A percentile compares a stretch with the other conserved stretches of the same genome.
These are phyloP conservation scores for Hypomyces rosellus DNA, from an alignment of 2,329 filamentous ascomycete genomes.

Conservation along the genomic window DNA sequence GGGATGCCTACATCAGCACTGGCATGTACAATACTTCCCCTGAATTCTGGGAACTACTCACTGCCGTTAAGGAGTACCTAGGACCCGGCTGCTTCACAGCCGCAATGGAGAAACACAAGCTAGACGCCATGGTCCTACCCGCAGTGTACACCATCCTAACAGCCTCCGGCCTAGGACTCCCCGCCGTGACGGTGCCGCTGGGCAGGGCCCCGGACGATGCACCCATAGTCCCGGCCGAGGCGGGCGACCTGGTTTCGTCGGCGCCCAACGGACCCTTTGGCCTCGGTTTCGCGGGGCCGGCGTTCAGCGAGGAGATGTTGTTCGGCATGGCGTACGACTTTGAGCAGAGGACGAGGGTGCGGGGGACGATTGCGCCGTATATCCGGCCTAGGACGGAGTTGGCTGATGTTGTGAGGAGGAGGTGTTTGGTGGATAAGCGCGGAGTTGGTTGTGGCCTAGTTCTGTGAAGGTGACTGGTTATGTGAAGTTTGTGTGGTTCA, in stretches of 20 bases:
- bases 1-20: too few relatives aligned
- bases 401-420: constrained; percentile 15
- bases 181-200: constrained; percentile 57
- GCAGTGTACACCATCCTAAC: too few relatives aligned
- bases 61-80: too few relatives aligned
- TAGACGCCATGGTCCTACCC: too few relatives aligned
- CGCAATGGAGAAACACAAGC: too few relatives aligned
- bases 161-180: constrained; percentile 44
- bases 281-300: constrained; percentile 54
- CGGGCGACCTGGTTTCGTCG: constrained; percentile 44
- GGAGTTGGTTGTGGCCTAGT: neutral
- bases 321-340: constrained; percentile 63
- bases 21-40: too few relatives aligned
- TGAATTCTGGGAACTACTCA: too few relatives aligned
- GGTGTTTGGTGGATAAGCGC: neutral
- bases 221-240: constrained; percentile 35
- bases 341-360: constrained; percentile 48
- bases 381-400: constrained; percentile 26
- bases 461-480: neutral
- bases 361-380: constrained; percentile 23
- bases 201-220: constrained; percentile 50
- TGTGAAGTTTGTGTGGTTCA: neutral
- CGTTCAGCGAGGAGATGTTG: constrained; percentile 55
- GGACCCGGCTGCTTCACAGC: too few relatives aligned
- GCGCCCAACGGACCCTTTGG: constrained; percentile 56